phyloP scores from a whole-genome alignment of 441 rosid genomes.

The Euphorbia schlechtendalii region DNA sequence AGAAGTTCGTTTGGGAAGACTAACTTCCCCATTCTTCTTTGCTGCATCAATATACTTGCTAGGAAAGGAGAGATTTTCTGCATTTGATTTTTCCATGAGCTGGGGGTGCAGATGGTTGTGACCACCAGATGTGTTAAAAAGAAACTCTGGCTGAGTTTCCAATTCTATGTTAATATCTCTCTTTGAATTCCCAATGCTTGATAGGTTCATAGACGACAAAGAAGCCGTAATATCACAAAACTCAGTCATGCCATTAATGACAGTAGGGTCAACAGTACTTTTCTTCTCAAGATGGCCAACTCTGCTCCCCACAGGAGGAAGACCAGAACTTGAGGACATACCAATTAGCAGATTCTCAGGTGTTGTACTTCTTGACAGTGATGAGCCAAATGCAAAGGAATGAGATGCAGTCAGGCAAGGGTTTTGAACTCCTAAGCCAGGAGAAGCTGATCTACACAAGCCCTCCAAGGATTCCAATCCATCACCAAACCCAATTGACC shows the following conservation, averaged over 20 bases:
- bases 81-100: conserved; percentile 32
- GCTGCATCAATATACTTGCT: conserved; percentile 37
- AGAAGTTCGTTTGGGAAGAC: conserved; percentile 58
- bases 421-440: conserved; percentile 32
- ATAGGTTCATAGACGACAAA: conserved; percentile 49
- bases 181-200: conserved; percentile 40
- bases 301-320: conserved; percentile 69
- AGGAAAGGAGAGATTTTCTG: conserved; percentile 40
- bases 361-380: conserved; percentile 61
- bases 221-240: conserved; percentile 53
- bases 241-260: conserved; percentile 36
- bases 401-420: conserved; percentile 29
- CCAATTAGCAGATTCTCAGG: conserved; percentile 60
- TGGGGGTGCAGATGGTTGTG: conserved; percentile 51
- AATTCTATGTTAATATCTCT: conserved; percentile 30
- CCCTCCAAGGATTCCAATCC: conserved; percentile 41
- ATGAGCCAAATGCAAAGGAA: conserved; percentile 51
- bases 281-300: conserved; percentile 47
- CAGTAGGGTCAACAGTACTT: conserved; percentile 33
- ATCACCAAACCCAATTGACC: conserved; percentile 39
- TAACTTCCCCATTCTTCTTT: conserved; percentile 43
- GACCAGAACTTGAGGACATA: conserved; percentile 50
- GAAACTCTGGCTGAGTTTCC: conserved; percentile 42
- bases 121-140: conserved; percentile 42
- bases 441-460: conserved; percentile 41